Base-by-base conservation (phyloP, 805 yeast genomes). In the Yamadazyma philogaea region DNA sequence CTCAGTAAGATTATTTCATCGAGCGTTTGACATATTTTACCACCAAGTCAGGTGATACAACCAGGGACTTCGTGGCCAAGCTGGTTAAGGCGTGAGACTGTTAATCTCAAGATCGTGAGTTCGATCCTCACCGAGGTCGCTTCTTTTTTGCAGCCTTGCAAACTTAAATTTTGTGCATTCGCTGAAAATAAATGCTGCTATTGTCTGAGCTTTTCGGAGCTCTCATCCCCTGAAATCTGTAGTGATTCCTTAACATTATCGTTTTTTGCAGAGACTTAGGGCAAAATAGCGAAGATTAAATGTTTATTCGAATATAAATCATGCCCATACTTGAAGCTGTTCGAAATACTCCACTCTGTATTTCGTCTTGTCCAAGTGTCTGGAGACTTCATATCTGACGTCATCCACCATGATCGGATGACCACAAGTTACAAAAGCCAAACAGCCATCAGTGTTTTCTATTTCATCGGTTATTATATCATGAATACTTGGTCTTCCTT, bases 281-380 rank as follows among this genome's bases (percentile, higher is more conserved):
- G n/a, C n/a, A n/a, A n/a, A n/a, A n/a, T n/a, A n/a, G n/a, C n/a
- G n/a, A 18, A 32, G 7, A 17, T n/a, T 17, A 32, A 32, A 4
- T 24, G 28, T 32, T 10, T 16, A 32, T 18, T 18, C 18, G 17
- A 15, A 30, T 37, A 24, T 24, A 11, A 17, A 27, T 30, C 45
- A 67, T 2, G 70, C 67, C 95, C 95, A 86, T 10, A 75, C 70
- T 62, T 84, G 88, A 37, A 83, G 73, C 55, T 85, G 91, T 57
- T 87, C 95, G 56, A 72, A 82, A 53, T 79, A 81, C 47, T 83
- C 90, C 14, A 84, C 74, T 32, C 86, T 71, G 37, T 72, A 63
- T n/a, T 70, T 58, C 16, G 59, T 45, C 30, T 35, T 32, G 20
- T 44, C 21, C 44, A 79, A 56, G 43, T 73, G 56, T 35, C 65